Base-by-base conservation (phyloP, 1,284 basidiomycete genomes). In the Cystobasidium sp. region DNA sequence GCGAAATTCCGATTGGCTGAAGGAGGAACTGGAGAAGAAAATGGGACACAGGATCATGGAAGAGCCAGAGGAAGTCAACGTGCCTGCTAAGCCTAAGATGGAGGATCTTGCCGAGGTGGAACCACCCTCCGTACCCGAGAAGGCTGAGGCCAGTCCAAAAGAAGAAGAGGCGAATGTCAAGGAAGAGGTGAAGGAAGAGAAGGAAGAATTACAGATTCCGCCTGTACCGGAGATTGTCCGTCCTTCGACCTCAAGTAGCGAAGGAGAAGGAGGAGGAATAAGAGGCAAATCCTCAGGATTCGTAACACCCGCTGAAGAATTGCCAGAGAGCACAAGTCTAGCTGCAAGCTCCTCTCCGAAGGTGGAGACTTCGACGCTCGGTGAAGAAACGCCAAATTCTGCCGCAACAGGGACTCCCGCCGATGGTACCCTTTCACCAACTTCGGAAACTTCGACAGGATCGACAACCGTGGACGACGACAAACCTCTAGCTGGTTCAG, bases 1-100 rank as follows among this genome's bases (percentile, higher is more conserved):
- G 20, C 18, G 49, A 18, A 31, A 53, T 51, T 49, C 58, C 16
- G 49, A 64, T 37, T 58, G 52, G 43, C 47, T 71, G 44, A 71
- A 64, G 51, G 59, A 71, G 37, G 69, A 71, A 61, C n/a, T 58
- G 20, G 69, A 63, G 18, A 63, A 43, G 47, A 63, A 55, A 20
- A 53, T 59, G 61, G 69, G 69, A 43, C 49, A 52, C 18, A 71
- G 51, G 24, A 56, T 56, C 41, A 52, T 52, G 49, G 64, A 67
- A 67, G 64, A 67, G 20, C 49, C 64, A 20, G 64, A 67, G 31
- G 49, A 67, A 18, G 10, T 59, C 7, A 16, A 31, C 12, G 22
- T n/a, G 3, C 43, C 55, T 39, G 44, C 20, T 12, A 61, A 49
- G 14, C 24, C 46, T 18, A 49, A 59, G 10, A 12, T 12, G 16